Evolutionary conservation across 371 early-diverging fungal species (phyloP), one percentile per base, ranked within the genome.

Genomic region (Syncephalis fuscata): DNA sequence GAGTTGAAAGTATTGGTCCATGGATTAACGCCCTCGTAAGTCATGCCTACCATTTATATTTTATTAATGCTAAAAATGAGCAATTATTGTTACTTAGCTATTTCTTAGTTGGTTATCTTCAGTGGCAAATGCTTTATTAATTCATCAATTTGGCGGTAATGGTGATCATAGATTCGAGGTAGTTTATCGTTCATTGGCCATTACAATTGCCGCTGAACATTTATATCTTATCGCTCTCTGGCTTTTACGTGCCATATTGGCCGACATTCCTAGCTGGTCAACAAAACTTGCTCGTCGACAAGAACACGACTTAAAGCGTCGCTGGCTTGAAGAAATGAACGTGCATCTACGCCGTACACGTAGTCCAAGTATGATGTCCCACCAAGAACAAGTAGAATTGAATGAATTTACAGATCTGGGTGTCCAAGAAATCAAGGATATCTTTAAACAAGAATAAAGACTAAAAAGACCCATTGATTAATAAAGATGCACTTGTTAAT

Each of bases 1-100:
- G 89, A n/a, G 78, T 80, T 14, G 88, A 89, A 51, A 72, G 79
- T 39, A 82, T 87, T 51, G 88, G 87, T 23, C 85, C 88, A 26
- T 92, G 92, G 92, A 50, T 84, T 26, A 68, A 70, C 25, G 80
- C 79, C 45, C 57, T 88, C 61, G 70, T 72, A 55, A 51, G 59
- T 39, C 61, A 69, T 26, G 60, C 74, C 22, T 32, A 32, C 11
- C 11, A 32, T 32, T 32, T 32, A 4, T 32, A 32, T 32, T 32
- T 32, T 32, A 32, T 32, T 32, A 32, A 4, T 32, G 32, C 11
- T 32, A 32, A 32, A n/a, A n/a, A n/a, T n/a, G n/a, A n/a, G n/a
- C 32, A 32, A 7, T 7, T 11, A 11, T 32, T 32, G 7, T 11
- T 7, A 4, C 4, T 32, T 32, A 32, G 32, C 11, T 32, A 32